Conservation (phyloP, 106 monocot species). For the Platanthera zijinensis region DNA sequence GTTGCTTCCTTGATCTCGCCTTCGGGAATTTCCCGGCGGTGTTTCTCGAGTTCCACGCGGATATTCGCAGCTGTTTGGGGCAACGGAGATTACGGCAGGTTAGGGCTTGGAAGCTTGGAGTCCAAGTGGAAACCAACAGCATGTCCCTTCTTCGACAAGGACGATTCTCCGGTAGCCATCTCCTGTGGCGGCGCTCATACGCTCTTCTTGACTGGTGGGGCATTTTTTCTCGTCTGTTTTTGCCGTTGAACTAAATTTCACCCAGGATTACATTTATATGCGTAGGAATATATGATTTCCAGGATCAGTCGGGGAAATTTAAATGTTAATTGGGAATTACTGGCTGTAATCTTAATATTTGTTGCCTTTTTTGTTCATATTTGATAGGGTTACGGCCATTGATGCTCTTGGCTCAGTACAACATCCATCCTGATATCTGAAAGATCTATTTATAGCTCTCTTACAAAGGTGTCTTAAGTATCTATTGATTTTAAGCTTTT, state of each 20-base stretch:
- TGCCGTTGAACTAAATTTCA: background rate
- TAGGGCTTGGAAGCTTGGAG: conserved; percentile 66
- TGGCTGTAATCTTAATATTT: background rate
- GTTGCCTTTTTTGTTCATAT: background rate
- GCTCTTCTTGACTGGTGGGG: conserved; percentile 74
- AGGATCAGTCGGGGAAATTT: background rate
- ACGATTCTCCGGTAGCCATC: conserved; percentile 53
- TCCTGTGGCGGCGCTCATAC: conserved; percentile 96
- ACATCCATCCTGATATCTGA: background rate
- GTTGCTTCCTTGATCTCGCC: background rate
- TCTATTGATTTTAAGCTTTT: background rate
- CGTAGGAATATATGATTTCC: background rate
- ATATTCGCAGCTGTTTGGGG: conserved; percentile 84
- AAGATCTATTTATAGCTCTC: background rate
- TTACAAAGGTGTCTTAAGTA: background rate
- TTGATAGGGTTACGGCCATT: background rate
- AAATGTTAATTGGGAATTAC: background rate
- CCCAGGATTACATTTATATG: too few species aligned
- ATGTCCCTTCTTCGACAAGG: conserved; percentile 54
- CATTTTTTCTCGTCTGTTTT: too few species aligned
- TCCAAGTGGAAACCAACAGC: conserved; percentile 71
- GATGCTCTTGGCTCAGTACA: background rate
- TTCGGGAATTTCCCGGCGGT: background rate
- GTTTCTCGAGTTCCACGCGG: conserved; percentile 20
- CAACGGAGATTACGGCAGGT: conserved; percentile 82